Percentiles rank a stretch among this genome's conserved stretches.
These are phyloP conservation scores for Jatropha curcas DNA, from an alignment of 345 rosid genomes.

Conservation along the genomic window DNA sequence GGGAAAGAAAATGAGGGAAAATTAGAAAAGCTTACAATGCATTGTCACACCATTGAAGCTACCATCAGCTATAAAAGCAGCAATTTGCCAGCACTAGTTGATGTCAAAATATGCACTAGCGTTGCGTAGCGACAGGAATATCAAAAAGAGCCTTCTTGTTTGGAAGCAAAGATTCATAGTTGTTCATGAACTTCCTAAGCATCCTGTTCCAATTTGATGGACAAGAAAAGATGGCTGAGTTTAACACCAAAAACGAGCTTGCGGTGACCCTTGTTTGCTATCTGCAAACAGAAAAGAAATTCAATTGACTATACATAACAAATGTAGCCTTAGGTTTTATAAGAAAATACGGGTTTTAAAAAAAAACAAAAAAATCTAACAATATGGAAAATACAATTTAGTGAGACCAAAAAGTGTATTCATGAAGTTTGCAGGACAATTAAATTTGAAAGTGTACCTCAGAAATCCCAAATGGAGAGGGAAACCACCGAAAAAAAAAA, in stretches of 20 bases:
- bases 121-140: slow-evolving; percentile 85
- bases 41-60: slow-evolving; percentile 88
- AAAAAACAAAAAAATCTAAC: not conserved
- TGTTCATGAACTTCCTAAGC: slow-evolving; percentile 92
- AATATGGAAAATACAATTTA: not conserved
- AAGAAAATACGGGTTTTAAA: not conserved
- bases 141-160: slow-evolving; percentile 81
- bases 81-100: slow-evolving; percentile 65
- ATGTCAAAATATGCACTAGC: slow-evolving; percentile 89
- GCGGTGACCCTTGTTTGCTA: slow-evolving; percentile 84
- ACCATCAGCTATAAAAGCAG: slow-evolving; percentile 80
- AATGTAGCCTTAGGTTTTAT: not conserved
- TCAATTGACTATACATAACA: not conserved
- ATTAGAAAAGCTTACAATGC: slow-evolving; percentile 65
- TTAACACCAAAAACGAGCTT: slow-evolving; percentile 63
- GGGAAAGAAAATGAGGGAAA: not conserved
- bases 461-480: slow-evolving; percentile 76
- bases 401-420: too few relatives aligned
- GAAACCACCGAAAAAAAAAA: slow-evolving; percentile 78
- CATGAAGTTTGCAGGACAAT: not conserved
- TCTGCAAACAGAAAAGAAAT: slow-evolving; percentile 38
- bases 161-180: slow-evolving; percentile 85
- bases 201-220: slow-evolving; percentile 97
- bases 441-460: slow-evolving; percentile 51
- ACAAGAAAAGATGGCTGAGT: slow-evolving; percentile 85